Evolutionary conservation across 345 rosid species (phyloP), one percentile per base, ranked within the genome.

Genomic region (Euphorbia tirucalli): DNA sequence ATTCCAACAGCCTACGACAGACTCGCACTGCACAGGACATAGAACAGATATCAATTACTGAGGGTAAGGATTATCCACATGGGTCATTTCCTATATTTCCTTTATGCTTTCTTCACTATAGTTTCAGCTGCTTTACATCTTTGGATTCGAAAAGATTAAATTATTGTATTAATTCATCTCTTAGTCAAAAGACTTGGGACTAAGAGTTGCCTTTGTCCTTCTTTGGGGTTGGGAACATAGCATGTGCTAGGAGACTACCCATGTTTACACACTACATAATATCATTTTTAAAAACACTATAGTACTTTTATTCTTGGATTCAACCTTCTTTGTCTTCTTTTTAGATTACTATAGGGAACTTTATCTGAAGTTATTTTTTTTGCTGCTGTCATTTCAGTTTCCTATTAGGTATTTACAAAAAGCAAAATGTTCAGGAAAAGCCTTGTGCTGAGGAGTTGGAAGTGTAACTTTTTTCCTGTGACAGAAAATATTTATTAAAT

Each of bases 1-100:
- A 80, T 78, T 88, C 97, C 10, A 66, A 76, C 66, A 66, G 71
- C 61, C 69, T 77, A 79, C 82, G 78, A 71, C 89, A 78, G 76
- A 78, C 85, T 61, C 82, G 81, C 78, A 79, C 35, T 32, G 72
- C 78, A 41, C 65, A 72, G 79, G 76, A 75, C 64, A 69, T 61
- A 58, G 72, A 80, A 60, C 71, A 15, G n/a, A 44, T 78, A 31
- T 63, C 84, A 27, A 60, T 52, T 76, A 60, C 46, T 56, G 83
- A 75, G 71, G 88, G 96, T 90, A 83, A 81, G 88, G 65, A 68
- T 63, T 44, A 62, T 62, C 44, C 30, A n/a, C 52, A 19, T 25
- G 21, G 28, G 28, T 24, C 13, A 22, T 56, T 4, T 7, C 41
- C 18, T 25, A 28, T 32, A 18, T 55, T 73, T 59, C 37, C 22